phyloP scores from a whole-genome alignment of 1,284 basidiomycete genomes.

The Cryptococcus depauperatus region DNA sequence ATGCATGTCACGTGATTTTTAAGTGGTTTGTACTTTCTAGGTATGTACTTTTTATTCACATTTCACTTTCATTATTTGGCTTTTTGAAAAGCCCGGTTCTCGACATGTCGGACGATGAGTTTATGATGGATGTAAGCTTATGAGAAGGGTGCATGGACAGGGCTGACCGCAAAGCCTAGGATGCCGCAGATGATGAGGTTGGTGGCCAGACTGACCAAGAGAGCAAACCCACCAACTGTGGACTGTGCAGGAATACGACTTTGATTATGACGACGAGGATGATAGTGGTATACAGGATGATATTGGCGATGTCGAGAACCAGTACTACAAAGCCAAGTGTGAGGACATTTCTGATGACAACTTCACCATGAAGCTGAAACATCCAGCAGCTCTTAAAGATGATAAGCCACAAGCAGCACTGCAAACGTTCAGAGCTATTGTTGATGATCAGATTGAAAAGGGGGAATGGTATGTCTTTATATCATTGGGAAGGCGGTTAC shows the following conservation, averaged over 20 bases:
- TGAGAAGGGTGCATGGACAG: not conserved
- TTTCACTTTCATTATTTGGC: too few species aligned
- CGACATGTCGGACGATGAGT: conserved; percentile 46
- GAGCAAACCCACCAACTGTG: too few species aligned
- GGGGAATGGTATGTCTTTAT: conserved; percentile 67
- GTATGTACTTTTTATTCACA: too few species aligned
- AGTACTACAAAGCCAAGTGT: conserved; percentile 98
- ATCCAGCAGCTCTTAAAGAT: conserved; percentile 69
- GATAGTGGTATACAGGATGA: conserved; percentile 61
- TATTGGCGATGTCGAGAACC: conserved; percentile 91
- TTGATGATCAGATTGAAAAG: conserved; percentile 79
- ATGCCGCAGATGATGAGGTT: conserved; percentile 45
- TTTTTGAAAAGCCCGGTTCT: too few species aligned
- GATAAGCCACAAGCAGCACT: conserved; percentile 82
- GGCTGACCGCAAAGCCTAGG: conserved; percentile 27
- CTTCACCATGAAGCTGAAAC: not conserved
- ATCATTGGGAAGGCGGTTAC: not conserved
- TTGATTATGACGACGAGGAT: conserved; percentile 84
- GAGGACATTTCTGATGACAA: conserved; percentile 29
- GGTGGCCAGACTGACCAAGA: conserved; percentile 6
- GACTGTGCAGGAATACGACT: conserved; percentile 73
- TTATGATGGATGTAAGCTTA: conserved; percentile 44
- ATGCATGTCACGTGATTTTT: too few species aligned
- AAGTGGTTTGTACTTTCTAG: too few species aligned
- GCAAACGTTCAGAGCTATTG: conserved; percentile 76